phyloP scores from a whole-genome alignment of 2,329 filamentous ascomycete species.

The Tolypocladium guangdongense region DNA sequence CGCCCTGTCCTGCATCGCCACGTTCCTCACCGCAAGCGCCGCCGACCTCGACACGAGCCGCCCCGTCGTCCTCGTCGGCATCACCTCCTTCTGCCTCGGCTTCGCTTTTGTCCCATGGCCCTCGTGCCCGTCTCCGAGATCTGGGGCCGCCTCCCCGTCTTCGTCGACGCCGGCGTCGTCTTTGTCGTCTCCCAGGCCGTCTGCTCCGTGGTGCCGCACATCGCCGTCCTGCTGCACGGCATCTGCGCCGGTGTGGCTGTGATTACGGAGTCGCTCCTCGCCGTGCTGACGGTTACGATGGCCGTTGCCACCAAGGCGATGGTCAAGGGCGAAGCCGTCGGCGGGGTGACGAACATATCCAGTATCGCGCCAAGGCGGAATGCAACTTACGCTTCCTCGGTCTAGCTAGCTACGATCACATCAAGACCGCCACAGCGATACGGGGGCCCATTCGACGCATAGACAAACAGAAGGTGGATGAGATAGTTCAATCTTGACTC shows the following conservation, averaged over 20 bases:
- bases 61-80: constrained; percentile 59
- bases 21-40: constrained; percentile 63
- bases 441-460: too few relatives aligned
- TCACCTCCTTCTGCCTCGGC: constrained; percentile 72
- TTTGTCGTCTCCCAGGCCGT: constrained; percentile 62
- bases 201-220: constrained; percentile 58
- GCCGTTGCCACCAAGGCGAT: constrained; percentile 55
- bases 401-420: too few relatives aligned
- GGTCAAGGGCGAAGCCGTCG: constrained; percentile 54
- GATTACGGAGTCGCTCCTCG: constrained; percentile 56
- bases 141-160: constrained; percentile 76
- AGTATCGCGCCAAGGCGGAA: too few relatives aligned
- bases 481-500: too few relatives aligned
- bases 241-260: constrained; percentile 53
- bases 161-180: constrained; percentile 60
- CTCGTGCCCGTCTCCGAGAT: constrained; percentile 82
- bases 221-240: constrained; percentile 60
- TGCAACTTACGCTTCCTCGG: too few relatives aligned
- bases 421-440: too few relatives aligned
- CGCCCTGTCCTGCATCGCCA: constrained; percentile 64
- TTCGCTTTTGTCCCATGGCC: constrained; percentile 76
- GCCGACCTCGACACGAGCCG: constrained; percentile 52
- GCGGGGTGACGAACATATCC: constrained; percentile 60
- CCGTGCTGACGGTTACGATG: constrained; percentile 62
- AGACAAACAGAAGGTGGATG: too few relatives aligned